Percentiles rank a stretch among this genome's conserved stretches.
phyloP scores from a whole-genome alignment of 805 yeast species.

The Groenewaldozyma tartarivorans region DNA sequence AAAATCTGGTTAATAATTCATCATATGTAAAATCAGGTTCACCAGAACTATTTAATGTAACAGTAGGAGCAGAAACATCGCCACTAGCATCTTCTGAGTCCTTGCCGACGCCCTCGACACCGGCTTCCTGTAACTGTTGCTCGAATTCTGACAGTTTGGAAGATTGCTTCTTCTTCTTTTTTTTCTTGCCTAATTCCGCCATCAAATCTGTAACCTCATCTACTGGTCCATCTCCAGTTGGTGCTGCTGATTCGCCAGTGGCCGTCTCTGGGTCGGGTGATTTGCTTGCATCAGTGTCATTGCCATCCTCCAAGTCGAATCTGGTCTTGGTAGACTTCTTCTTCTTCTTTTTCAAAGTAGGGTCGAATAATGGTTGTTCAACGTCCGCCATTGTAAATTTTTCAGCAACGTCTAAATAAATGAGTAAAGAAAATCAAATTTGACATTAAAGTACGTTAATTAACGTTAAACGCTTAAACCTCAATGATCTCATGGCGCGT shows the following conservation, averaged over 20 bases:
- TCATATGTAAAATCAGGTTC: slow-evolving; percentile 64
- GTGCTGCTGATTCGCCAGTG: not conserved
- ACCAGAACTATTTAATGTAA: slow-evolving; percentile 21
- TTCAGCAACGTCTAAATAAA: too few relatives aligned
- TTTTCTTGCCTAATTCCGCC: slow-evolving; percentile 72
- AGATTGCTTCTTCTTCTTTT: slow-evolving; percentile 29
- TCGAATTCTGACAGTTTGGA: slow-evolving; percentile 57
- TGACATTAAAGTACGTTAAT: too few relatives aligned
- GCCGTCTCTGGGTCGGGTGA: not conserved
- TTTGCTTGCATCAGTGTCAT: not conserved
- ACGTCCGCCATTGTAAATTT: not conserved
- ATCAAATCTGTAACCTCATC: slow-evolving; percentile 52
- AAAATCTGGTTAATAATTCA: slow-evolving; percentile 73
- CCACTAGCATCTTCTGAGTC: slow-evolving; percentile 12
- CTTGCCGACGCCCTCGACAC: slow-evolving; percentile 46
- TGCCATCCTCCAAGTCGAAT: slow-evolving; percentile 13
- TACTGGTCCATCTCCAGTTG: slow-evolving; percentile 12
- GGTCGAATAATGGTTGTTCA: slow-evolving; percentile 23
- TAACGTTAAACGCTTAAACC: too few relatives aligned
- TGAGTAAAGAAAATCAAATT: too few relatives aligned
- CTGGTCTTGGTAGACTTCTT: slow-evolving; percentile 28
- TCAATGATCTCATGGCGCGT: too few relatives aligned
- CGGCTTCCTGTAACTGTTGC: slow-evolving; percentile 81
- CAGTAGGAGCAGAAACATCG: slow-evolving; percentile 22
- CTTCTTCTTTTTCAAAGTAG: slow-evolving; percentile 26